phyloP scores from a whole-genome alignment of 108 stramenopile genomes.

The Fistulifera pelliculosa region DNA sequence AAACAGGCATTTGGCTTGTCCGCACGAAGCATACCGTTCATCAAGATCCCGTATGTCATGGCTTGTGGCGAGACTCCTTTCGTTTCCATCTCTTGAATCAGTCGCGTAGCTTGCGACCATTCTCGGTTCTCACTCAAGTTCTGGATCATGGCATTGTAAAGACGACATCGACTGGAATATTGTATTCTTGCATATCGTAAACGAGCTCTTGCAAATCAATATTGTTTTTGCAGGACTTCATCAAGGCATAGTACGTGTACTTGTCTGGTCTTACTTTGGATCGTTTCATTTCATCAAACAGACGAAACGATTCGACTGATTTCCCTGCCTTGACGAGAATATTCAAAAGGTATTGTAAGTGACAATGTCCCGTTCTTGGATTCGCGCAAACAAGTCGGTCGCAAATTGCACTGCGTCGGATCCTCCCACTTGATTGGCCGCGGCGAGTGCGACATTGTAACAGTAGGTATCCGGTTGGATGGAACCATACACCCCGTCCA shows the following conservation, averaged over 20 bases:
- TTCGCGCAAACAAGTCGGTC: constrained; percentile 19
- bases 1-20: constrained; percentile 67
- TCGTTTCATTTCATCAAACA: constrained; percentile 48
- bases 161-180: constrained; percentile 49
- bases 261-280: constrained; percentile 56
- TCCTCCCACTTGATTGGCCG: constrained; percentile 50
- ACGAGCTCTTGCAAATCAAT: constrained; percentile 47
- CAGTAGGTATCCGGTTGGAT: constrained; percentile 57
- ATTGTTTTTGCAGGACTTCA: constrained; percentile 61
- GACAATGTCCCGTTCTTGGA: constrained; percentile 46
- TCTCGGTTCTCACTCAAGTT: constrained; percentile 46
- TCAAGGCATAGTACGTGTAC: constrained; percentile 64
- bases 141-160: constrained; percentile 65
- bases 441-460: constrained; percentile 75
- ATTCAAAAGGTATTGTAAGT: constrained; percentile 76
- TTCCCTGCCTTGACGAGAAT: constrained; percentile 41
- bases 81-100: constrained; percentile 66
- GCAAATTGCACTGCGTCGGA: constrained; percentile 3
- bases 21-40: constrained; percentile 64
- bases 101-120: constrained; percentile 55
- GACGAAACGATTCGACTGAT: constrained; percentile 45
- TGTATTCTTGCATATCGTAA: constrained; percentile 75
- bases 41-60: constrained; percentile 74
- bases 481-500: constrained; percentile 43
- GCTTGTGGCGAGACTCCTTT: constrained; percentile 64